Evolutionary conservation across 2,329 filamentous ascomycete species (phyloP), one percentile per base, ranked within the genome.

Genomic region (Amauroascus niger): DNA sequence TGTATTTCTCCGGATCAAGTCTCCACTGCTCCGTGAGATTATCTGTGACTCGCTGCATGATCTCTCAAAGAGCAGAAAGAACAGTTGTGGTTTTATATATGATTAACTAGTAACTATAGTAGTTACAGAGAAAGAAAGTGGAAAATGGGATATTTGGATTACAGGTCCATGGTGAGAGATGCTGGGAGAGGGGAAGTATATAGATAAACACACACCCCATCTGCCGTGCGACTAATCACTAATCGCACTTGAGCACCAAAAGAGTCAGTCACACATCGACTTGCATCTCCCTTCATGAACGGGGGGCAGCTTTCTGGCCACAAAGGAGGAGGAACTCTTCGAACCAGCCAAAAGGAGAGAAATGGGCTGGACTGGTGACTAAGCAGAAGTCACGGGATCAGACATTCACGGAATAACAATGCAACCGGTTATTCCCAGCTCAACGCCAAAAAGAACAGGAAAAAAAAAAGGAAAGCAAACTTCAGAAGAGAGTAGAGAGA

Each of bases 1-100:
- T 47, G 18, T 44, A 52, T 49, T 44, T 41, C 24, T 32, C 20
- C 7, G 52, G 28, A 16, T 48, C 26, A 33, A 54, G 22, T 44
- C 20, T 49, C 46, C 46, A 54, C 7, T 20, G 49, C 24, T 39
- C 35, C 14, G 24, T 37, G 20, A 46, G 18, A n/a, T 37, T 45
- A 28, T 46, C 40, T 30, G 50, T 24, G 18, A 20, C 33, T 11
- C 22, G 4, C n/a, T 41, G 22, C 52, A 48, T 54, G 45, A 20
- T 30, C n/a, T n/a, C n/a, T 16, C 24, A 2, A 16, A 24, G 20
- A 41, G 20, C 20, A n/a, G 24, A 24, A 2, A 13, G 16, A 5
- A 18, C 39, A 13, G 16, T 41, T 9, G n/a, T n/a, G n/a, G n/a
- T n/a, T n/a, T n/a, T n/a, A n/a, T n/a, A n/a, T n/a, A n/a, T n/a